Conservation (phyloP, 2,329 filamentous ascomycete species). For the Cercospora sp. region DNA sequence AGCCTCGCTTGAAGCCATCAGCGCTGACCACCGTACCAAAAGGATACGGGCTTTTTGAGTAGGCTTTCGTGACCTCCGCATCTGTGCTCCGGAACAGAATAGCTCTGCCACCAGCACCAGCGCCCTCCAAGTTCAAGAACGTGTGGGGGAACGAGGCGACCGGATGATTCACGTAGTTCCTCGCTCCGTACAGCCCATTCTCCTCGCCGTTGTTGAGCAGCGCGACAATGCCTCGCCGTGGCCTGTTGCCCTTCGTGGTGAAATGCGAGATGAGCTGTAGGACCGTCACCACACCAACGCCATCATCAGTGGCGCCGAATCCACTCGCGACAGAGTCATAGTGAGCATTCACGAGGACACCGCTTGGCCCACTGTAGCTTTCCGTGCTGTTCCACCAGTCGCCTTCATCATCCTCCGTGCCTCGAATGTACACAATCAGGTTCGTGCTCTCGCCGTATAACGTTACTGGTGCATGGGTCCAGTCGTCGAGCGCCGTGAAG, state of each 20-base stretch:
- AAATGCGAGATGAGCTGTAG: conserved; percentile 88
- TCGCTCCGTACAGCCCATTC: conserved; percentile 83
- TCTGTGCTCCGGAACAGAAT: conserved; percentile 87
- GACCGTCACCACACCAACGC: conserved; percentile 81
- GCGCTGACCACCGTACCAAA: conserved; percentile 80
- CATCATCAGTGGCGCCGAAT: conserved; percentile 91
- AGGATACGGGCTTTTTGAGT: conserved; percentile 68
- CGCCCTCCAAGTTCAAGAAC: conserved; percentile 93
- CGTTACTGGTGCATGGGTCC: conserved; percentile 29
- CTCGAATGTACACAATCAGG: conserved; percentile 86
- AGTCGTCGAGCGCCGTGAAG: conserved; percentile 57
- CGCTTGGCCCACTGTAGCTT: conserved; percentile 55
- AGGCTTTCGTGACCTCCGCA: conserved; percentile 78
- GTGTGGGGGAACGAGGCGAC: conserved; percentile 77
- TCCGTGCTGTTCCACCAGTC: conserved; percentile 65
- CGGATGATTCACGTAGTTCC: conserved; percentile 79
- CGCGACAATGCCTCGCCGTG: conserved; percentile 76
- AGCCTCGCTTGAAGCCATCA: conserved; percentile 77
- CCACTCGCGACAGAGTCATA: conserved; percentile 92
- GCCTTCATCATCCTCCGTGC: conserved; percentile 67
- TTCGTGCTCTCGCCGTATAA: conserved; percentile 93
- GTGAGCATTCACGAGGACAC: conserved; percentile 90
- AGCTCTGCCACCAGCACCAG: conserved; percentile 85
- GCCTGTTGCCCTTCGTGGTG: conserved; percentile 65
- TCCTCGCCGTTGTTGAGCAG: conserved; percentile 96